Conservation (phyloP, 495 filamentous ascomycete species). For the Astrocystis sublimbata region DNA sequence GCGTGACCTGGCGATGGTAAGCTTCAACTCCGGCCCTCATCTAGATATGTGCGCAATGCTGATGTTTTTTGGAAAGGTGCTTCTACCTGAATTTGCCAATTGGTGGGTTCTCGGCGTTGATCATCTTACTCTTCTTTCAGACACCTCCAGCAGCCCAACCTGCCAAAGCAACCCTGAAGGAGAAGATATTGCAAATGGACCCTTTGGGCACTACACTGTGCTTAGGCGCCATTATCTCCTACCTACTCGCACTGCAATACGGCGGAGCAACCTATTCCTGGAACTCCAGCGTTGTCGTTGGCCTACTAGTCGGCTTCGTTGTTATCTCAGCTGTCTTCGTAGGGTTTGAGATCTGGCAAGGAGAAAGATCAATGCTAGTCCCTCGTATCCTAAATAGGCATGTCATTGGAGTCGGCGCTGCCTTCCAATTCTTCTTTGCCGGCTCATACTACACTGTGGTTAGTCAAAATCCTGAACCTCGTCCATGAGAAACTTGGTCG, state of each 20-base stretch:
- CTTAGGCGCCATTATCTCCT: constrained; percentile 42
- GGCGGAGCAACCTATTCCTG: constrained; percentile 48
- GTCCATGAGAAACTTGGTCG: no score
- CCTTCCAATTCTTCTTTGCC: constrained; percentile 44
- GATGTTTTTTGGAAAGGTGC: background rate
- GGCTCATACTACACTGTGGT: constrained; percentile 50
- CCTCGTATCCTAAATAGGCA: constrained; percentile 49
- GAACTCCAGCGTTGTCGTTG: constrained; percentile 47
- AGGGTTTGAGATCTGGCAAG: constrained; percentile 35
- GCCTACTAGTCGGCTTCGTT: constrained; percentile 43
- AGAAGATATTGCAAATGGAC: constrained; percentile 37
- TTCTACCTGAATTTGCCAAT: constrained; percentile 66
- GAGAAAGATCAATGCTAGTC: constrained; percentile 45
- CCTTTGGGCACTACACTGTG: constrained; percentile 42
- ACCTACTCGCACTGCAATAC: constrained; percentile 51
- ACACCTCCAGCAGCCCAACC: constrained; percentile 46
- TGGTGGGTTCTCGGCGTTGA: constrained; percentile 54
- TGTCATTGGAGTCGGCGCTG: constrained; percentile 39
- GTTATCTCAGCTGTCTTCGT: constrained; percentile 32
- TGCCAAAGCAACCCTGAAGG: constrained; percentile 35
- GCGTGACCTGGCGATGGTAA: constrained; percentile 65
- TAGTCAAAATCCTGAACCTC: no score
- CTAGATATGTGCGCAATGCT: no score
- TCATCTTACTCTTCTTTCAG: constrained; percentile 51
- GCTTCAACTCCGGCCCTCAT: constrained; percentile 26